Base-by-base conservation (phyloP, 164 flowering plant genomes). In the Saururus chinensis region DNA sequence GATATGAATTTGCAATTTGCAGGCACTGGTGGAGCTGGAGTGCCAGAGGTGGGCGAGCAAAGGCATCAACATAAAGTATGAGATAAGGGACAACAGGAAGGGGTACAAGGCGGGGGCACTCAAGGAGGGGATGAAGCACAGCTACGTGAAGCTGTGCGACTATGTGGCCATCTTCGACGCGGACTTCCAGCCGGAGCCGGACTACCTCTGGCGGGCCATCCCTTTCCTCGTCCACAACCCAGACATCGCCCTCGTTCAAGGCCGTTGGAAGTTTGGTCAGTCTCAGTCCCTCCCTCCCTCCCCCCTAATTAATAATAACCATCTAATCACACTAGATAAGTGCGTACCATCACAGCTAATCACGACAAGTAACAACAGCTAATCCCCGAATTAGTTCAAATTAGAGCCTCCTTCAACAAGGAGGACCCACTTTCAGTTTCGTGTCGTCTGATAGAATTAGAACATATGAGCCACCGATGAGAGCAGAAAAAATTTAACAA, bases 21-120 rank as follows among this genome's bases (percentile, higher is more conserved):
- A 87, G 95, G 82, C 77, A 19, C 1, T 84, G 79, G 89, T 87
- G 74, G 80, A 83, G 77, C 41, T 73, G 54, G 95, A 90, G 71
- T 88, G 92, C 76, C 79, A 76, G 66, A 83, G 83, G 75, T 88
- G 97, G 97, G 87, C 83, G 60, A 83, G 81, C 73, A 90, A 88
- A 66, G 95, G 98, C 14, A 64, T 89, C 7, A 85, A 89, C 74
- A 79, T 90, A n/a, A 72, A 60, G 67, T 89, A 93, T 68, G 96
- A 93, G 76, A 88, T 84, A 64, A 82, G 98, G 65, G 92, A 84
- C 40, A 82, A 71, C 61, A 71, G 98, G 70, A 82, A 59, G 25
- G 98, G 98, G 4, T 93, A 89, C 82, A 93, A 93, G 68, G 90
- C 98, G 0, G 98, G 98, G 10, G 97, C 98, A 42, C 85, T 93